Percentiles rank a stretch among this genome's conserved stretches.
Conservation (phyloP, 164 flowering plant species). For the Kalanchoe fedtschenkoi region DNA sequence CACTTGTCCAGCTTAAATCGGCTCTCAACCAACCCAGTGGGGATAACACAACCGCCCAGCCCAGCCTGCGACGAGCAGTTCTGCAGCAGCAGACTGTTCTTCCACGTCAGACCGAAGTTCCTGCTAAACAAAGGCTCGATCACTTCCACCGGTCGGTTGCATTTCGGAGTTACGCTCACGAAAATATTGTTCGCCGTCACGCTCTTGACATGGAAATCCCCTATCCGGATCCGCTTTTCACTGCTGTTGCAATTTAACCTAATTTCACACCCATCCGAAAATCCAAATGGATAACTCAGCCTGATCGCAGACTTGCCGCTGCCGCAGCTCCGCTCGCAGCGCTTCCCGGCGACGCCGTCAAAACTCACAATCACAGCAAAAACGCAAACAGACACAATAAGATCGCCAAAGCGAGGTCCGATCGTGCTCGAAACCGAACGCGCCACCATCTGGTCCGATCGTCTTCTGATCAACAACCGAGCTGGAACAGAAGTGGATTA, state of each 20-base stretch:
- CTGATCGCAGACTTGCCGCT: not conserved
- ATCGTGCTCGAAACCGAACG: not conserved
- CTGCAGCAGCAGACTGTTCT: constrained; percentile 25
- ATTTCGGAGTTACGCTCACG: constrained; percentile 21
- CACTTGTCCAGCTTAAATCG: constrained; percentile 10
- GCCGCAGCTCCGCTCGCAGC: constrained; percentile 15
- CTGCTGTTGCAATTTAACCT: constrained; percentile 18
- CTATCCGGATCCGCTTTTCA: constrained; percentile 11
- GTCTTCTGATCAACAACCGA: no score
- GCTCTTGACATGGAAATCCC: constrained; percentile 19
- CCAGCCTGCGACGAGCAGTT: constrained; percentile 14
- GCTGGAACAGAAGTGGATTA: not conserved
- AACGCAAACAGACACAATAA: not conserved
- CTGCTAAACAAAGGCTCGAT: constrained; percentile 15
- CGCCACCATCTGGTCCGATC: not conserved
- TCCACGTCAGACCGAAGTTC: constrained; percentile 18
- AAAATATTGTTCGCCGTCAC: constrained; percentile 18
- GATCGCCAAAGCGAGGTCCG: no score
- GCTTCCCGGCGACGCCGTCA: not conserved
- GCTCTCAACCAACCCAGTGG: constrained; percentile 7
- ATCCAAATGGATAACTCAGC: constrained; percentile 34
- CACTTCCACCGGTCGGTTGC: constrained; percentile 17
- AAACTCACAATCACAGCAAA: not conserved
- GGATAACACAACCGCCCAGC: constrained; percentile 16
- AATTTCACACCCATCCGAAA: constrained; percentile 24